Conservation (phyloP, 208 protist species). For the Trypanosoma melophagium region DNA sequence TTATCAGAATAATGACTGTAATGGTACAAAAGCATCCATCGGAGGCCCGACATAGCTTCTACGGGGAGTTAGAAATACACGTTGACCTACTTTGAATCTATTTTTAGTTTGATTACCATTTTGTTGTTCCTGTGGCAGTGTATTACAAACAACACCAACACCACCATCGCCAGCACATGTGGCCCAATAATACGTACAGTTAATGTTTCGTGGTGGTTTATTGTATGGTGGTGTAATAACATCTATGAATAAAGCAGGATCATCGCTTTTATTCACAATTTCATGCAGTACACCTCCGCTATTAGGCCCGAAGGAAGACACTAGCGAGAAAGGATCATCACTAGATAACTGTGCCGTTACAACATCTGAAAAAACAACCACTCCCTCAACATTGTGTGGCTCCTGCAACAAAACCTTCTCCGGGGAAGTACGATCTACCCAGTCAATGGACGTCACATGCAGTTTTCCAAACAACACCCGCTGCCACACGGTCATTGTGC, state of each 20-base stretch:
- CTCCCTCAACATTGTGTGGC: slow-evolving; percentile 11
- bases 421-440: slow-evolving; percentile 8
- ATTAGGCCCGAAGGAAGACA: slow-evolving; percentile 25
- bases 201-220: slow-evolving; percentile 33
- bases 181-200: slow-evolving; percentile 59
- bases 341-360: slow-evolving; percentile 4
- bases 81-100: slow-evolving; percentile 13
- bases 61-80: slow-evolving; percentile 35
- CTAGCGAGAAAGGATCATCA: slow-evolving; percentile 11
- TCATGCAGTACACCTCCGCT: slow-evolving; percentile 63
- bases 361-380: slow-evolving; percentile 25
- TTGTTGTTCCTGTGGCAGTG: neutral
- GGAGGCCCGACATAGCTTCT: slow-evolving; percentile 26
- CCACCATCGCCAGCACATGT: neutral
- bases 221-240: slow-evolving; percentile 75
- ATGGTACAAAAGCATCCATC: slow-evolving; percentile 50
- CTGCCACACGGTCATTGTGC: slow-evolving; percentile 56
- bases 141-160: neutral
- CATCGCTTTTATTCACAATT: slow-evolving; percentile 47
- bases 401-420: neutral
- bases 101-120: too few species aligned
- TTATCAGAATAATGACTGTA: slow-evolving; percentile 3
- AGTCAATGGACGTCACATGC: slow-evolving; percentile 48
- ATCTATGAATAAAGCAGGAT: slow-evolving; percentile 68
- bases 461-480: slow-evolving; percentile 60